Evolutionary conservation across 768 basidiomycete genomes (phyloP), one percentile per base, ranked within the genome.

Genomic region (Mycena vulgaris): DNA sequence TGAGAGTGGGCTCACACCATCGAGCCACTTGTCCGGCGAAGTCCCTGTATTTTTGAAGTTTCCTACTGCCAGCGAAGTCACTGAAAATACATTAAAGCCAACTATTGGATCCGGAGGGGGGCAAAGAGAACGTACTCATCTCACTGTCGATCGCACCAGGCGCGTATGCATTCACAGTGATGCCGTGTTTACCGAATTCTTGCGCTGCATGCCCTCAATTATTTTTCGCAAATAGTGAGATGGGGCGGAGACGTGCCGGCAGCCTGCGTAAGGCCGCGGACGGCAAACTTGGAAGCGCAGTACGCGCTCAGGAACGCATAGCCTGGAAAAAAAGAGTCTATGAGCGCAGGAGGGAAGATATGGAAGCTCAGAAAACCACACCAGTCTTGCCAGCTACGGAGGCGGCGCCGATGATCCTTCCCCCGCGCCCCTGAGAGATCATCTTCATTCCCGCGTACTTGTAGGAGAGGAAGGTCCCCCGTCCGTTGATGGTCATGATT

Each of bases 261-360:
- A n/a, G n/a, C n/a, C n/a, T n/a, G n/a, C n/a, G n/a, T n/a, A n/a
- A n/a, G n/a, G n/a, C n/a, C n/a, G n/a, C n/a, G n/a, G n/a, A n/a
- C n/a, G 7, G 69, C 80, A 51, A 80, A 80, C 60, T 82, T 82
- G 30, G 76, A 76, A 8, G 78, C 76, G 28, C 63, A 61, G 53
- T 82, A 82, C 2, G 77, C 66, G 14, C 47, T n/a, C 17, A 71
- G 19, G 28, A 2, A 70, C 40, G 23, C 49, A 21, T 42, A 65
- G 69, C 31, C 66, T 65, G n/a, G n/a, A n/a, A n/a, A n/a, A 35
- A 14, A 14, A 7, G 35, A 37, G n/a, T n/a, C n/a, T n/a, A n/a
- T n/a, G n/a, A n/a, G n/a, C n/a, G n/a, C n/a, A n/a, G n/a, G n/a
- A n/a, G n/a, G n/a, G n/a, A n/a, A n/a, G n/a, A n/a, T n/a, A n/a